These are phyloP conservation scores for Arthrinium phaeospermum DNA, from an alignment of 2,329 filamentous ascomycete genomes.

Conservation along the genomic window DNA sequence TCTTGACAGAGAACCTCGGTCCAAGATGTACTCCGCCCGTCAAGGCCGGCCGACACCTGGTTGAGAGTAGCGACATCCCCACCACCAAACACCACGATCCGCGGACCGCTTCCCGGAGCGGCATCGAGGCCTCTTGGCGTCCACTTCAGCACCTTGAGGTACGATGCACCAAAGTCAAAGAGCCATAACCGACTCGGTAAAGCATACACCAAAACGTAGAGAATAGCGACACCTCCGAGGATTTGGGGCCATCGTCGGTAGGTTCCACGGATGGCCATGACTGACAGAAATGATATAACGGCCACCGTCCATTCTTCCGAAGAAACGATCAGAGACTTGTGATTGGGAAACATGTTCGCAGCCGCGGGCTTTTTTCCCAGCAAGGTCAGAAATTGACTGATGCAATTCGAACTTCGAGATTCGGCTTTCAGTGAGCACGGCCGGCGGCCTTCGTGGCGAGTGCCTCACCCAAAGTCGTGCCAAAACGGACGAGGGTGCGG, in stretches of 20 bases:
- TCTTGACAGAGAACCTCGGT: constrained; percentile 55
- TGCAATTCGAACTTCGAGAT: no score
- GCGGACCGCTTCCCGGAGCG: constrained; percentile 41
- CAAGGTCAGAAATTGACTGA: no score
- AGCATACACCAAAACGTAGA: constrained; percentile 29
- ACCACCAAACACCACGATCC: constrained; percentile 60
- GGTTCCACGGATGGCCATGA: neutral
- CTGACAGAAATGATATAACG: neutral
- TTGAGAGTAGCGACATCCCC: constrained; percentile 50
- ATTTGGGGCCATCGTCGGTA: neutral
- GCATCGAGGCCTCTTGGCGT: constrained; percentile 19
- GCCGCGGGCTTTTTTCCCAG: no score
- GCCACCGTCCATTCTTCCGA: constrained; percentile 13
- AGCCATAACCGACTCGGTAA: constrained; percentile 24
- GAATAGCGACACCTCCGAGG: constrained; percentile 15
- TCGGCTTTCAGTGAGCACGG: neutral
- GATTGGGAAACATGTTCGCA: neutral
- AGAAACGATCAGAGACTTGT: neutral
- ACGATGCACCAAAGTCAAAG: constrained; percentile 19
- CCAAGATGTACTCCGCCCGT: constrained; percentile 43
- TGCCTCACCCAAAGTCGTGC: neutral
- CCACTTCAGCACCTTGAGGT: constrained; percentile 24
- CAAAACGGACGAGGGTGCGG: neutral
- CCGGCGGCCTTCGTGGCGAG: neutral
- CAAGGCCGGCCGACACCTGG: constrained; percentile 28